Base-by-base conservation (phyloP, 148 eudicot species). In the Rhododendron griersonianum region DNA sequence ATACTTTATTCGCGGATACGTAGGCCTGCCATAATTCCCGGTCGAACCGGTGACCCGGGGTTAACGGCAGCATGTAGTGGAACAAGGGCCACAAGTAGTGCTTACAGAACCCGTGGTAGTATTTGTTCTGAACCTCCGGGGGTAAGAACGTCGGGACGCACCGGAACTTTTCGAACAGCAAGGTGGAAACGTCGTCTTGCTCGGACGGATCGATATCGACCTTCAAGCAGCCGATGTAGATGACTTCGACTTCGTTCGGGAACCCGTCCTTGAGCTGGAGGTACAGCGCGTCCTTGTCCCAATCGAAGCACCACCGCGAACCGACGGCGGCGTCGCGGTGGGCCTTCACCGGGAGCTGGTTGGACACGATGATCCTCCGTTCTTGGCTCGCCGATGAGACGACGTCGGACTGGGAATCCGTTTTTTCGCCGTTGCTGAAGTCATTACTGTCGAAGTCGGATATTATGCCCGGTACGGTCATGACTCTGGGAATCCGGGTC, bases 51-150 rank as follows among this genome's bases (percentile, higher is more conserved):
- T 92, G 91, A 53, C 81, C 84, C 21, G 91, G 53, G 4, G 95
- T 87, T 41, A 96, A 44, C 9, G 98, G 98, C 35, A 96, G 37
- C 92, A 93, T 91, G 77, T 96, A 96, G 73, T 94, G 98, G 90
- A 94, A 92, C 45, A 96, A 73, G 86, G 96, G 96, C 98, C 98
- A 96, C 5, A 96, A 51, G 41, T 90, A 94, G 69, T 94, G 96
- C 91, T 96, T 96, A 85, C 98, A 96, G 41, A 96, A 94, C 0
- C 98, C 98, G 80, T 96, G 98, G 28, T 96, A 96, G 85, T 87
- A 96, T 25, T 89, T 91, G 55, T 90, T 90, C 73, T 89, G 90
- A 55, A 94, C 59, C 19, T 94, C 94, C 5, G 84, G 19, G 0
- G 94, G 59, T 61, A 96, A 55, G 80, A 94, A 96, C 9, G 91